Conservation (phyloP, 805 yeast species). For the Nakazawaea ernobii region DNA sequence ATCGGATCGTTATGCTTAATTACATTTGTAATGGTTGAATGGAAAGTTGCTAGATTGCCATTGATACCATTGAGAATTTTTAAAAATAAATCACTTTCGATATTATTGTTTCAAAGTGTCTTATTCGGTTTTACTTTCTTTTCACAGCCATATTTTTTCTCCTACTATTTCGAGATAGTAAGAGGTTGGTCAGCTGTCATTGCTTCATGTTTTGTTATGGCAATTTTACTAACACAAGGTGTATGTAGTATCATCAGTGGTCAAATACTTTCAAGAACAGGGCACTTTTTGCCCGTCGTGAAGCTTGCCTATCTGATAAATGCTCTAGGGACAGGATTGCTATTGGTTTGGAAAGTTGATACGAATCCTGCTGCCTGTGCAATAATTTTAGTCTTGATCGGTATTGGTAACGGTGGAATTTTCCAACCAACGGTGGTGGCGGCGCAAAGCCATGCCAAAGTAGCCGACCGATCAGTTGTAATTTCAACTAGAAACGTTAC, state of each 20-base stretch:
- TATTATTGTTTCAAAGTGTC: conserved; percentile 32
- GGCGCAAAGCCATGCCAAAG: conserved; percentile 43
- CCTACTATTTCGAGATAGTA: conserved; percentile 43
- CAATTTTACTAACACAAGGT: conserved; percentile 40
- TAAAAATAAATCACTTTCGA: conserved; percentile 27
- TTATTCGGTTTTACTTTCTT: conserved; percentile 45
- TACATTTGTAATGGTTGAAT: conserved; percentile 43
- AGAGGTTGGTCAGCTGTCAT: conserved; percentile 32
- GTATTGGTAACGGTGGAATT: conserved; percentile 41
- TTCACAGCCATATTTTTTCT: conserved; percentile 41
- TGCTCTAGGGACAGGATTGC: conserved; percentile 34
- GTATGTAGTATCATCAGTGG: conserved; percentile 41
- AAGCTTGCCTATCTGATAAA: conserved; percentile 35
- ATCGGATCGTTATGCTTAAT: conserved; percentile 37
- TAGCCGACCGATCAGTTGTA: conserved; percentile 52
- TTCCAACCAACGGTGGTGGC: conserved; percentile 56
- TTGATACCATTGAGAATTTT: conserved; percentile 47
- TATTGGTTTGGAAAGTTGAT: conserved; percentile 27
- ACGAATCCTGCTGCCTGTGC: conserved; percentile 29
- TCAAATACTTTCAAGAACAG: conserved; percentile 32
- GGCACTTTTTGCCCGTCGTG: conserved; percentile 37
- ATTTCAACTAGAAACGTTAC: conserved; percentile 51
- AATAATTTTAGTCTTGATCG: conserved; percentile 29
- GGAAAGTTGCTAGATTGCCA: conserved; percentile 42
- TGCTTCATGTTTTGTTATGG: conserved; percentile 35